Evolutionary conservation across 148 eudicot species (phyloP).

Genomic region (Silene latifolia): DNA sequence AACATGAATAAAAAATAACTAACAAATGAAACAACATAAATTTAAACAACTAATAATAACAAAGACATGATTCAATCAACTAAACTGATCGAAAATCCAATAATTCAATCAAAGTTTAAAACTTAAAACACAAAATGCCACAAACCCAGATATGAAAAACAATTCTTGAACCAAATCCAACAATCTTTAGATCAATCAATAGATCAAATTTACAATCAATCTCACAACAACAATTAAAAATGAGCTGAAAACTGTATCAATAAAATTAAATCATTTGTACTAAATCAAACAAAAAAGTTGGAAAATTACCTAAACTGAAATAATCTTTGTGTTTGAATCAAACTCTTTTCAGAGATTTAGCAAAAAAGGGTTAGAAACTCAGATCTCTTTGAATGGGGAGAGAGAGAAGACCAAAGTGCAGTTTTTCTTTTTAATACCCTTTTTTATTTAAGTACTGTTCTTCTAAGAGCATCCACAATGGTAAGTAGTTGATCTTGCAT

Average conservation of each 20-base stretch:
- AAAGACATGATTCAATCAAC: conserved; percentile 6
- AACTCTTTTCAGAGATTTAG: conserved; percentile 30
- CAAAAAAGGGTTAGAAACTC: conserved; percentile 20
- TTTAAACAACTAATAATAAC: background rate
- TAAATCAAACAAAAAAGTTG: background rate
- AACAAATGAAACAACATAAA: background rate
- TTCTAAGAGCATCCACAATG: too few relatives aligned
- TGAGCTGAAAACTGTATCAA: background rate
- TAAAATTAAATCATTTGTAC: background rate
- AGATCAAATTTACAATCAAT: conserved; percentile 13
- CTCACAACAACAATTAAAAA: background rate
- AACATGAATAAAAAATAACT: conserved; percentile 2
- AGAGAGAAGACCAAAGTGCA: background rate
- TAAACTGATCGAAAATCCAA: background rate
- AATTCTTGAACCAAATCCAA: background rate
- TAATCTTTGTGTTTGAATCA: conserved; percentile 1
- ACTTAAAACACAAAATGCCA: background rate
- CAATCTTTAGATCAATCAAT: conserved; percentile 2
- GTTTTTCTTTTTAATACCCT: background rate
- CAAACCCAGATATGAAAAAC: conserved; percentile 1
- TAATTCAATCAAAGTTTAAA: conserved; percentile 15
- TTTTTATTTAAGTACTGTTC: background rate
- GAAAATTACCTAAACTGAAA: conserved; percentile 29
- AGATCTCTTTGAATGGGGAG: conserved; percentile 26
- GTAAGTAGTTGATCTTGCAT: too few relatives aligned